Base-by-base conservation (phyloP, 495 filamentous ascomycete genomes). In the Cercophora samala region DNA sequence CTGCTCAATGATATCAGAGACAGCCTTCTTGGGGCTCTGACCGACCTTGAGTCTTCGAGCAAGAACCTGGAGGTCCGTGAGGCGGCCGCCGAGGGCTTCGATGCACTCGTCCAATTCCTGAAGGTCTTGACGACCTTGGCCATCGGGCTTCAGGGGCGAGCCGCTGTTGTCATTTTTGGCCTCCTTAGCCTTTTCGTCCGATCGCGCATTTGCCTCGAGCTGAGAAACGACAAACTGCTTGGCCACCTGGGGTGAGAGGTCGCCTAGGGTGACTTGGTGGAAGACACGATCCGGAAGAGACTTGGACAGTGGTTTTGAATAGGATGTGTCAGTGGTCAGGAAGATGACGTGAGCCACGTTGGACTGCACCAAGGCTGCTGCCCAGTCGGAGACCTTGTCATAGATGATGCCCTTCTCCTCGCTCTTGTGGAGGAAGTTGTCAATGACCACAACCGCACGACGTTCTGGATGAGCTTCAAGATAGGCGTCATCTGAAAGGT, bases 311-410 rank as follows among this genome's bases (percentile, higher is more conserved):
- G 91, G 89, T 71, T 99, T 99, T 17, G 90, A 87, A 77, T 90
- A 97, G 2, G 93, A 91, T 2, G 92, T 85, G 68, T 99, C 96
- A 69, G 91, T 91, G 0, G 94, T 97, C n/a, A 99, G 83, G 81
- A 98, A 97, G 58, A 99, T 90, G 68, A 99, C 94, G 76, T 98
- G 95, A 2, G 95, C 96, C 55, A 97, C 85, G 68, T 97, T 97
- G n/a, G 86, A 84, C 4, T 90, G 89, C 0, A 93, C 92, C n/a
- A 98, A 80, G 0, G 87, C 83, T 4, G 96, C 92, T 2, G 94
- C 93, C 91, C 93, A 98, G 72, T 97, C 91, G 6, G 93, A 86
- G 53, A 98, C 85, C 75, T 93, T 96, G 71, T 97, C 92, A 71
- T 96, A 93, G 9, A 98, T 87, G 22, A 97, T 79, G 55, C 83